Conservation (phyloP, 1,284 basidiomycete genomes). For the Heliocybe sulcata region DNA sequence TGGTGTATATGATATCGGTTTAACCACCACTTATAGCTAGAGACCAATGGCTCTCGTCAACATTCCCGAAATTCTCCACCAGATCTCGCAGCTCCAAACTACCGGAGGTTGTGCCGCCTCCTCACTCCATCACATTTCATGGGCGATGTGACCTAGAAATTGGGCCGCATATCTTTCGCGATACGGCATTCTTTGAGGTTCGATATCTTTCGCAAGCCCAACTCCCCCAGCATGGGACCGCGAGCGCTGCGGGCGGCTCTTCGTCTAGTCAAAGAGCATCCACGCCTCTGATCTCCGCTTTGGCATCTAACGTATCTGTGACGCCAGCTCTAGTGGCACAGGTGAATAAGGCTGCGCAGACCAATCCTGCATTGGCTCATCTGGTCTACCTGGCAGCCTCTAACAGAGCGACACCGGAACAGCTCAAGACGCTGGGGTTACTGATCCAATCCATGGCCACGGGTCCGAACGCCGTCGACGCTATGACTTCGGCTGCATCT, state of each 20-base stretch:
- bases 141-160: slow-evolving; percentile 63
- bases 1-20: slow-evolving; percentile 4
- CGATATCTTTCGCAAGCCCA: slow-evolving; percentile 34
- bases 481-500: slow-evolving; percentile 15
- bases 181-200: slow-evolving; percentile 63
- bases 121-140: slow-evolving; percentile 54
- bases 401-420: slow-evolving; percentile 49
- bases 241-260: slow-evolving; percentile 4
- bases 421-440: slow-evolving; percentile 55
- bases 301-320: slow-evolving; percentile 35
- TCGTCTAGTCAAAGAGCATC: slow-evolving; percentile 16
- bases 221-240: slow-evolving; percentile 7
- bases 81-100: slow-evolving; percentile 47
- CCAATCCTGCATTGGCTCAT: slow-evolving; percentile 57
- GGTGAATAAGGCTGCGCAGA: slow-evolving; percentile 56
- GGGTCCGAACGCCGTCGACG: slow-evolving; percentile 6
- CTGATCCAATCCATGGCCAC: slow-evolving; percentile 50
- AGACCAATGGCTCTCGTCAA: slow-evolving; percentile 56
- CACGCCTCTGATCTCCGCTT: slow-evolving; percentile 31
- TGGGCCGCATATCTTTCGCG: slow-evolving; percentile 62
- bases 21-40: slow-evolving; percentile 38
- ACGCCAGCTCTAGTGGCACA: slow-evolving; percentile 49
- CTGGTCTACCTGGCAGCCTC: slow-evolving; percentile 53
- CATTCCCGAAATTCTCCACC: slow-evolving; percentile 66
- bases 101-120: slow-evolving; percentile 43